Base-by-base conservation (phyloP, 495 filamentous ascomycete species). In the Ramalina peruviana region DNA sequence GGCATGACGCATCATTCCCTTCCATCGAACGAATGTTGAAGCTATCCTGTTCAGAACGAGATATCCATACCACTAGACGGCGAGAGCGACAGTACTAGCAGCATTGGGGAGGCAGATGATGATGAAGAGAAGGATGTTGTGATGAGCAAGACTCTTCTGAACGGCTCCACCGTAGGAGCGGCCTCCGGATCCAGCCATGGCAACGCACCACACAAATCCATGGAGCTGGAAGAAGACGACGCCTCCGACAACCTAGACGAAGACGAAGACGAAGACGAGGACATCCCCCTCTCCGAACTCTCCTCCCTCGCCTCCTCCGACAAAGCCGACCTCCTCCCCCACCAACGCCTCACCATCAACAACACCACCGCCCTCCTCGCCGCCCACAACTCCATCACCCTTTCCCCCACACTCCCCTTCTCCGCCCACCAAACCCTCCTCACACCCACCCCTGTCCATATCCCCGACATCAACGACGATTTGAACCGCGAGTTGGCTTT, bases 281-380 rank as follows among this genome's bases (percentile, higher is more conserved):
- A 87, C 43, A 88, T 93, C 42, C 83, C 89, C 6, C 74, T 94
- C 40, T 90, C 88, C 33, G 87, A 94, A 60, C 72, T 87, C 48
- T 79, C 80, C 57, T 80, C 82, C 30, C 74, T 94, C 19, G 79
- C 81, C 33, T 82, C 81, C 21, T 83, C 85, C 58, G 86, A 92
- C 52, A 82, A 80, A 57, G 87, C 83, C 59, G 90, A 95, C 58
- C 68, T 94, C 7, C 73, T 92, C 46, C 84, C 88, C 16, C 82
- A 93, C 64, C 86, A 92, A 60, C 87, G 90, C 55, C 81, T 95
- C 54, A 96, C 88, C 40, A 96, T 96, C 70, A 96, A 98, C 74
- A 98, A 98, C 71, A 86, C 85, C 46, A 68, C 85, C 49, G 92
- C 87, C 19, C 85, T 98, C 36, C 78, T 72, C 49, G 68, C 81